A percentile compares a stretch with the other conserved stretches of the same genome.
Conservation (phyloP, 2,329 filamentous ascomycete genomes). For the Fonsecaea pugnacius region DNA sequence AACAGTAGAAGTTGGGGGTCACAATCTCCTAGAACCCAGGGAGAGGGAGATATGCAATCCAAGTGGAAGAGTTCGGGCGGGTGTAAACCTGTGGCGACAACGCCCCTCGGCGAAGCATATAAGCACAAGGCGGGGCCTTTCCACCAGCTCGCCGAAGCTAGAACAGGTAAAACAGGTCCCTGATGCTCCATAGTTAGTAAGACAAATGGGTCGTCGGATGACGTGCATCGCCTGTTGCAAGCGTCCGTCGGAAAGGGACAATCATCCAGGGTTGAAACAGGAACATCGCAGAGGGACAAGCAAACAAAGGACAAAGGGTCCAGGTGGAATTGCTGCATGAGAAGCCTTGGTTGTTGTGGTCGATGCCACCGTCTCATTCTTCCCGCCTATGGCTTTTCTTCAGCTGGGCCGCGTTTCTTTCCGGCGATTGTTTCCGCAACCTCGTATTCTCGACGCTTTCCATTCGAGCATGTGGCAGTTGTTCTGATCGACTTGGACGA, state of each 20-base stretch:
- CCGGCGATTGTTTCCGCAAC: neutral
- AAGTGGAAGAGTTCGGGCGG: slow-evolving; percentile 3
- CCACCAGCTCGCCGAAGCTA: neutral
- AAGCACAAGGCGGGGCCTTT: neutral
- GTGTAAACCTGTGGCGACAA: slow-evolving; percentile 9
- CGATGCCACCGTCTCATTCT: neutral
- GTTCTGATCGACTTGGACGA: neutral
- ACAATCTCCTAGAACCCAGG: neutral
- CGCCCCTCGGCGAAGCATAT: slow-evolving; percentile 1
- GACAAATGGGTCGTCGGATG: slow-evolving; percentile 14
- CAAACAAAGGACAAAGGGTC: neutral
- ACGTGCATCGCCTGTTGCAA: slow-evolving; percentile 25
- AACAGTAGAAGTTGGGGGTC: slow-evolving; percentile 2
- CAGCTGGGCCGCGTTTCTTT: neutral
- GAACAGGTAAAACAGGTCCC: neutral
- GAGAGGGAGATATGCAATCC: slow-evolving; percentile 7
- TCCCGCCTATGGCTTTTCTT: slow-evolving; percentile 1
- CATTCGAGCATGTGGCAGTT: slow-evolving; percentile 4
- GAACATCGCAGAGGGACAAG: neutral
- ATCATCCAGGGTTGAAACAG: neutral
- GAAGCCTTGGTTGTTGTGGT: neutral
- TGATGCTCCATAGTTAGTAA: neutral
- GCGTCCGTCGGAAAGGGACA: slow-evolving; percentile 17
- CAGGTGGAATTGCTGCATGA: neutral
- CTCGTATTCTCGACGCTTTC: neutral